These are phyloP conservation scores for Casuarina cunninghamiana DNA, from an alignment of 306 rosid genomes.

Conservation along the genomic window DNA sequence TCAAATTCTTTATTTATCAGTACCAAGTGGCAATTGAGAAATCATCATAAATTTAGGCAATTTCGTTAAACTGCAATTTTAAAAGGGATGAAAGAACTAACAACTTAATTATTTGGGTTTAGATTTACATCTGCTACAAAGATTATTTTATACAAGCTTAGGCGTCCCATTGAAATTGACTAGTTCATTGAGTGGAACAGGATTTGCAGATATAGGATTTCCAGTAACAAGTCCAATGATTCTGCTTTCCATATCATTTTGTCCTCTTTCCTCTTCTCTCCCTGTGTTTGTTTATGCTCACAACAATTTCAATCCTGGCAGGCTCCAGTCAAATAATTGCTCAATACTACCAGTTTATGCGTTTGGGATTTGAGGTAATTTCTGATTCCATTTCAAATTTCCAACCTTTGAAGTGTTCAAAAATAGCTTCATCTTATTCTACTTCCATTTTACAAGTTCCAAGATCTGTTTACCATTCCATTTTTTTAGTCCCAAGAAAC, in stretches of 20 bases:
- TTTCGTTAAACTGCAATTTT: neutral
- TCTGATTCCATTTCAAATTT: neutral
- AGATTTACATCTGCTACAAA: neutral
- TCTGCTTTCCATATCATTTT: neutral
- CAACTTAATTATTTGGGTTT: no score
- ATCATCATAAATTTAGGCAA: neutral
- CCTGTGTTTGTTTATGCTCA: neutral
- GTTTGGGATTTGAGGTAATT: constrained; percentile 54
- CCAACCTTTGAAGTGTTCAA: neutral
- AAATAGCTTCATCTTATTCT: neutral
- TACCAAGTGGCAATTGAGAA: no score
- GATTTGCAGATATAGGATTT: neutral
- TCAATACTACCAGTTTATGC: constrained; percentile 54
- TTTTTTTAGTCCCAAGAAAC: no score
- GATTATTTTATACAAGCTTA: neutral
- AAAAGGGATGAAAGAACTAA: neutral
- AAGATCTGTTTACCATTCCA: neutral
- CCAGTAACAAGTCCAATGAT: neutral
- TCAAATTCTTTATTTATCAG: neutral
- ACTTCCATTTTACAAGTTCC: neutral
- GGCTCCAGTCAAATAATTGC: constrained; percentile 62
- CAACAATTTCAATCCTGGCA: constrained; percentile 23
- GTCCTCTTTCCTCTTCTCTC: neutral
- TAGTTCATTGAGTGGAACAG: neutral
- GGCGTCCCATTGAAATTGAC: neutral